phyloP scores from a whole-genome alignment of 192 early-diverging fungal genomes.

The Gonapodya prolifera region DNA sequence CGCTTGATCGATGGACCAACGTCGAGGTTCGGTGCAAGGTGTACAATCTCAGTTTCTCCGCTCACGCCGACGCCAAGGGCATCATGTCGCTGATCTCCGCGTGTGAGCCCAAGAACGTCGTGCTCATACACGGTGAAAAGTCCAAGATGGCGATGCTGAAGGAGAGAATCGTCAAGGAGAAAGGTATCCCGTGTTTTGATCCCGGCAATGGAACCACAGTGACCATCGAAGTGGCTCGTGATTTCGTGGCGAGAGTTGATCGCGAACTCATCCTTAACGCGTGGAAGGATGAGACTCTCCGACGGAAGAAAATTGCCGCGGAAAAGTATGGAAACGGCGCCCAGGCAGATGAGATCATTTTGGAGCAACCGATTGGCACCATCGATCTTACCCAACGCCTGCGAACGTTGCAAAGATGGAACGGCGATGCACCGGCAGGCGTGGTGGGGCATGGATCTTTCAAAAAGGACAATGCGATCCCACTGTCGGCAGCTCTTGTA shows the following conservation, averaged over 20 bases:
- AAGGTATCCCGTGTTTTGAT: slow-evolving; percentile 68
- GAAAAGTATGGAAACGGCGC: not conserved
- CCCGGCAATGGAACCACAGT: slow-evolving; percentile 79
- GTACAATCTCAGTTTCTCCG: slow-evolving; percentile 89
- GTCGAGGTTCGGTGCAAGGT: slow-evolving; percentile 79
- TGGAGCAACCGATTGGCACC: not conserved
- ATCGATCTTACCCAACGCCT: not conserved
- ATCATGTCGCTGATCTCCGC: slow-evolving; percentile 91
- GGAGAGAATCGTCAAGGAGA: slow-evolving; percentile 67
- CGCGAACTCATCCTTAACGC: not conserved
- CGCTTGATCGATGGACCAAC: slow-evolving; percentile 59
- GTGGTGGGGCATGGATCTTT: not conserved
- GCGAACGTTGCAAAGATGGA: not conserved
- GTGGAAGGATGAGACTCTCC: not conserved
- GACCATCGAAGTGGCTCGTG: not conserved
- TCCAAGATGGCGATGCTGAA: slow-evolving; percentile 74
- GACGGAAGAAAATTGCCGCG: not conserved
- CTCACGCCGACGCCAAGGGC: slow-evolving; percentile 95
- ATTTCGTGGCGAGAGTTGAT: not conserved
- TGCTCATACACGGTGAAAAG: slow-evolving; percentile 93
- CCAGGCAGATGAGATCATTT: too few relatives aligned
- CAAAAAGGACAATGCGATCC: not conserved
- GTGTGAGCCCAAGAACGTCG: slow-evolving; percentile 69
- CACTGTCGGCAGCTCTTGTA: not conserved
- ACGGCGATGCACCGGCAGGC: not conserved